Percentiles rank a stretch among this genome's conserved stretches.
These are phyloP conservation scores for Backusella sp. DNA, from an alignment of 192 early-diverging fungal species.

Conservation along the genomic window DNA sequence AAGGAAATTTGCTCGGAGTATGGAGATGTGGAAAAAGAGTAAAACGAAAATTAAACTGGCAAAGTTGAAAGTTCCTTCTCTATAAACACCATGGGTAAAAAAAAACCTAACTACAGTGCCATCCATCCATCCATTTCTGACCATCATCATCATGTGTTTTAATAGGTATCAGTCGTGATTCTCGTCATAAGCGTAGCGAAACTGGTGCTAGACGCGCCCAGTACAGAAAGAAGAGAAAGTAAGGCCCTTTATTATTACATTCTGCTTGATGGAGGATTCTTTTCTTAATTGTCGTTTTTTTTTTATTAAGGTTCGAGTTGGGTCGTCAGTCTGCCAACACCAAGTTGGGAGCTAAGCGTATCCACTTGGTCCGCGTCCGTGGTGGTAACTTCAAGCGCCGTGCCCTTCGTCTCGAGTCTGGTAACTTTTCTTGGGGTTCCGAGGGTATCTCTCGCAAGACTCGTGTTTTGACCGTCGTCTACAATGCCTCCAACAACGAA, in stretches of 20 bases:
- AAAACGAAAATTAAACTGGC: conserved; percentile 14
- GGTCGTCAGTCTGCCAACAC: conserved; percentile 98
- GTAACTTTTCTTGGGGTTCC: conserved; percentile 98
- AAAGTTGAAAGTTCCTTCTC: conserved; percentile 22
- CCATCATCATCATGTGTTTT: background rate
- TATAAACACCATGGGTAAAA: conserved; percentile 24
- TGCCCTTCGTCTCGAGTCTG: conserved; percentile 94
- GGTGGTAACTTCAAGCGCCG: conserved; percentile 99
- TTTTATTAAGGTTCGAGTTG: conserved; percentile 77
- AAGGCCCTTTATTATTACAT: conserved; percentile 12
- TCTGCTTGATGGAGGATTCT: background rate
- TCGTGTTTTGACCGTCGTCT: conserved; percentile 92
- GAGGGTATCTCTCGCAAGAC: conserved; percentile 95
- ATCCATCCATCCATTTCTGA: conserved; percentile 33
- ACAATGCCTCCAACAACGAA: conserved; percentile 99
- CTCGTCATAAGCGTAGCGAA: conserved; percentile 97
- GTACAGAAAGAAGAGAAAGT: conserved; percentile 99
- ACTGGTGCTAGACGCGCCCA: conserved; percentile 99
- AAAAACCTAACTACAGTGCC: background rate
- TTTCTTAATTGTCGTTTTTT: background rate
- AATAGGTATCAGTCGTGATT: conserved; percentile 98
- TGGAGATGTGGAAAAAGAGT: conserved; percentile 1
- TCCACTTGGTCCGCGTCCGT: conserved; percentile 94
- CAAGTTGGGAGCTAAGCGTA: conserved; percentile 95
- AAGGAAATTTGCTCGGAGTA: conserved; percentile 11